Base-by-base conservation (phyloP, 306 rosid species). In the Corylus americana region DNA sequence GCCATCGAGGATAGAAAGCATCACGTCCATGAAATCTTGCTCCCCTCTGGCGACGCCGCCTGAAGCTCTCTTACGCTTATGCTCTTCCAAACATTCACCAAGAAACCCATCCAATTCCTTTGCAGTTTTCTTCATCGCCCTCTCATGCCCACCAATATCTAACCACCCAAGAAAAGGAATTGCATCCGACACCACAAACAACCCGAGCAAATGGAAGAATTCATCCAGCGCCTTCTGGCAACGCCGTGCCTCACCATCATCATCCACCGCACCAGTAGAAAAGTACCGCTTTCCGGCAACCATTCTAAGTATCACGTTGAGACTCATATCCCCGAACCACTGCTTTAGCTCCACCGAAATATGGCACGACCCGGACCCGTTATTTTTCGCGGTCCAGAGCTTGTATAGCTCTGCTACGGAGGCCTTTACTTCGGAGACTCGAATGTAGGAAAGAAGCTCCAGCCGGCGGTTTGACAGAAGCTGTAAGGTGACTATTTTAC, bases 291-390 rank as follows among this genome's bases (percentile, higher is more conserved):
- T 89, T 11, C 91, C 88, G 0, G 75, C 82, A 10, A 89, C 55
- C 86, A 84, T 86, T 39, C 64, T 80, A 57, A 87, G 20, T 22
- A 86, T 76, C 76, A 86, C 84, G 62, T 86, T 91, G 8, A 91
- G 63, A 14, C 74, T 74, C 54, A 86, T 18, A 18, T 83, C 86
- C 68, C 89, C 84, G 0, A 91, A 39, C 84, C 82, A 85, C 25
- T 53, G 54, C 18, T 85, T 87, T 86, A 86, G 63, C 79, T 89
- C 90, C 61, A 80, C 73, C 70, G 45, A 62, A 1, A 18, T 8
- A 11, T 53, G 69, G 47, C 18, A 4, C 7, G 35, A 31, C 35
- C 35, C 2, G 35, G 42, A 61, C 16, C 1, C 2, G 35, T 22
- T 1, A 1, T 20, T 71, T 2, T 57, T 4, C 8, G 22, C 27